Evolutionary conservation across 441 rosid genomes (phyloP).

Genomic region (Erodium texanum): DNA sequence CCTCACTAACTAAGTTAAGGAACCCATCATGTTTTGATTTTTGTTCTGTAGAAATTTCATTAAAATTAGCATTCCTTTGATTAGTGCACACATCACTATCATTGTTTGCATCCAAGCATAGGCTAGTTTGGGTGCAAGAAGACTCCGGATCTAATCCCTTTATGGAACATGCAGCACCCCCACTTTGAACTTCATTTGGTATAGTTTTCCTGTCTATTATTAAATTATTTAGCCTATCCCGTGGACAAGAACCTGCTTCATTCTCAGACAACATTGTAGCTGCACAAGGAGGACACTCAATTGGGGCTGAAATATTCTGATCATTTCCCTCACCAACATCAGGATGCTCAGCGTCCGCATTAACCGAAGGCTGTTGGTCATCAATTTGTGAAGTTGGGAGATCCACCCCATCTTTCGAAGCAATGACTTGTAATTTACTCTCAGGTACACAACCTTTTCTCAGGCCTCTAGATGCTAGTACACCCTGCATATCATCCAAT

Average conservation of each 20-base stretch:
- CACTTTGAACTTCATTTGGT: slow-evolving; percentile 33
- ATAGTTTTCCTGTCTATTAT: slow-evolving; percentile 30
- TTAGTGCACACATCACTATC: slow-evolving; percentile 33
- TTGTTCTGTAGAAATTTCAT: slow-evolving; percentile 30
- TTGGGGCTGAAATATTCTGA: slow-evolving; percentile 30
- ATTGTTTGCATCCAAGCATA: slow-evolving; percentile 46
- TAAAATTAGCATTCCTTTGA: slow-evolving; percentile 33
- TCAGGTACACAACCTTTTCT: slow-evolving; percentile 31
- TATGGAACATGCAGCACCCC: slow-evolving; percentile 28
- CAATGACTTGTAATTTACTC: slow-evolving; percentile 34
- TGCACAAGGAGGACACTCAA: slow-evolving; percentile 32
- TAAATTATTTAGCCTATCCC: slow-evolving; percentile 37
- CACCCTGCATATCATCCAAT: slow-evolving; percentile 38
- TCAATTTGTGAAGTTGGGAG: slow-evolving; percentile 29
- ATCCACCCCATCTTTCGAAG: slow-evolving; percentile 28
- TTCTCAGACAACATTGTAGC: slow-evolving; percentile 32
- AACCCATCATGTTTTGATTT: slow-evolving; percentile 37
- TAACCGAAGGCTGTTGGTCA: slow-evolving; percentile 22
- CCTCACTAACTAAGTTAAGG: slow-evolving; percentile 32
- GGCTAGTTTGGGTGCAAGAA: slow-evolving; percentile 50
- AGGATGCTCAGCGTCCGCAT: slow-evolving; percentile 31
- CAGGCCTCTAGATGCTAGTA: slow-evolving; percentile 26
- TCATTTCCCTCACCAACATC: slow-evolving; percentile 37
- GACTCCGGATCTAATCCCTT: slow-evolving; percentile 59
- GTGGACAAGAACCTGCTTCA: slow-evolving; percentile 30